These are phyloP conservation scores for Geranomyces variabilis DNA, from an alignment of 192 early-diverging fungal species.

Conservation along the genomic window DNA sequence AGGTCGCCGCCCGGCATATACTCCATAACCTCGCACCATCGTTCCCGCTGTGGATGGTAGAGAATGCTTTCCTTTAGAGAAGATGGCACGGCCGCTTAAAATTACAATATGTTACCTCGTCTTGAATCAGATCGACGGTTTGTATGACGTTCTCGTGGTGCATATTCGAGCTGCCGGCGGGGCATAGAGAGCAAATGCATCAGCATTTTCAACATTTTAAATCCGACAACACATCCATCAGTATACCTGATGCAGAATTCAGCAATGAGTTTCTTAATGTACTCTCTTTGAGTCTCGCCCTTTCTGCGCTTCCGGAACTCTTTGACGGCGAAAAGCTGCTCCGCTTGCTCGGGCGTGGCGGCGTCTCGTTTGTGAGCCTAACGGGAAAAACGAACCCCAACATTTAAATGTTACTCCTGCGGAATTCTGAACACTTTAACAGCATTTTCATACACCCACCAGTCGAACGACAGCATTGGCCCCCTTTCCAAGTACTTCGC, in stretches of 20 bases:
- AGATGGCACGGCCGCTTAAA: not conserved
- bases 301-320: slow-evolving; percentile 89
- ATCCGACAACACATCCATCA: too few species aligned
- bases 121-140: slow-evolving; percentile 93
- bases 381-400: not conserved
- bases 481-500: slow-evolving; percentile 52
- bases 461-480: slow-evolving; percentile 54
- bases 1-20: slow-evolving; percentile 62
- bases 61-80: not conserved
- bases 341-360: slow-evolving; percentile 15
- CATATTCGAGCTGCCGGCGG: slow-evolving; percentile 69
- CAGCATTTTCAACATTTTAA: not conserved
- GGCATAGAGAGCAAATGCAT: not conserved
- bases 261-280: slow-evolving; percentile 92
- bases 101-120: slow-evolving; percentile 55
- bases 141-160: slow-evolving; percentile 90
- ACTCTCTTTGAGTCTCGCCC: slow-evolving; percentile 87
- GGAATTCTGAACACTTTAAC: too few species aligned
- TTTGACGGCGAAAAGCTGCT: slow-evolving; percentile 81
- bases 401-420: too few species aligned
- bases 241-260: slow-evolving; percentile 88
- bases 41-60: slow-evolving; percentile 32
- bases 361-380: slow-evolving; percentile 27
- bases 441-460: slow-evolving; percentile 35
- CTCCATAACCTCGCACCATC: slow-evolving; percentile 62